Conservation (phyloP, 2,329 filamentous ascomycete genomes). For the Pseudogymnoascus sp. region DNA sequence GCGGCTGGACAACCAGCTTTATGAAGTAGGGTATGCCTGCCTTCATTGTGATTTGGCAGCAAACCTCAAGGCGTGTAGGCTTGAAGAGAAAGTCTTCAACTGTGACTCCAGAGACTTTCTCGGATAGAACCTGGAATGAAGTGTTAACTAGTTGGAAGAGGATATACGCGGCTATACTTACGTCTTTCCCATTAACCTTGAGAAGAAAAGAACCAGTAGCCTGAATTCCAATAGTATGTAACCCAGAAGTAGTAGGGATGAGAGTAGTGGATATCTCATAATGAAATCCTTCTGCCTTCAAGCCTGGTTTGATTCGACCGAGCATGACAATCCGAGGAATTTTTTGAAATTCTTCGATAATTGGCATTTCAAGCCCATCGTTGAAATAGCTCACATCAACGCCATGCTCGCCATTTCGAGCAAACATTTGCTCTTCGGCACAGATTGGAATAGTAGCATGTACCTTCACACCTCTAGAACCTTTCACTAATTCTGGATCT, state of each 20-base stretch:
- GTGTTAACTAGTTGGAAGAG: neutral
- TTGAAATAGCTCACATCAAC: constrained; percentile 11
- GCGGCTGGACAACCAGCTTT: neutral
- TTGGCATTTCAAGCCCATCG: neutral
- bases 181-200: neutral
- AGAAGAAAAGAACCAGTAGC: constrained; percentile 1
- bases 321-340: constrained; percentile 6
- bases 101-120: neutral
- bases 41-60: neutral
- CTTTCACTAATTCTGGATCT: neutral
- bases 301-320: neutral
- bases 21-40: neutral
- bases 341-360: constrained; percentile 6
- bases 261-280: constrained; percentile 8
- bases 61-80: constrained; percentile 12
- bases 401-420: constrained; percentile 7
- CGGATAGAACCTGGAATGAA: neutral
- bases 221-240: constrained; percentile 10
- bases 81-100: constrained; percentile 19
- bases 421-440: neutral
- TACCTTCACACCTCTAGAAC: neutral
- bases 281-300: constrained; percentile 7
- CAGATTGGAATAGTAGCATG: neutral
- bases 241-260: neutral
- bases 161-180: neutral